These are phyloP conservation scores for Rhizoclosmatium sp. DNA, from an alignment of 192 early-diverging fungal genomes.

Conservation along the genomic window DNA sequence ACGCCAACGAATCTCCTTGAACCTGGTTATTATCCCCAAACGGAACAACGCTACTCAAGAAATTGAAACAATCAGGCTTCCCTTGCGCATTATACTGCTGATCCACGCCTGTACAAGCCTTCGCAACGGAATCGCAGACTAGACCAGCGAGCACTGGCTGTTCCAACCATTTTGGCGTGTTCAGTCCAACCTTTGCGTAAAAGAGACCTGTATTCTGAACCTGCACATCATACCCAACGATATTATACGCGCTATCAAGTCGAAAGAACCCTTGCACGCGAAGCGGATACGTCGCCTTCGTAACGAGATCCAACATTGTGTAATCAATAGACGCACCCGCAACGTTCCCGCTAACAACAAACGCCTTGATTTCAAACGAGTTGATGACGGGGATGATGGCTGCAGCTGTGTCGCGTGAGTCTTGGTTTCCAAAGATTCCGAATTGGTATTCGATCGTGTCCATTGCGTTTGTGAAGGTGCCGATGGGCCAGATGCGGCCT, in stretches of 20 bases:
- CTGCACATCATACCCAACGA: conserved; percentile 10
- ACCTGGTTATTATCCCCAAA: too few species aligned
- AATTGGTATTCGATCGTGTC: conserved; percentile 40
- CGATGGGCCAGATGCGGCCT: conserved; percentile 38
- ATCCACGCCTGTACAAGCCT: too few species aligned
- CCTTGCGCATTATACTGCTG: too few species aligned
- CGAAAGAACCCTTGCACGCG: conserved; percentile 39
- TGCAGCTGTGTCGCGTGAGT: conserved; percentile 17
- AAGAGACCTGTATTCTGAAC: conserved; percentile 38
- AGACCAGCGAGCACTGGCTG: too few species aligned
- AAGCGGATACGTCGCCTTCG: conserved; percentile 30
- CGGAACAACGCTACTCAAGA: too few species aligned
- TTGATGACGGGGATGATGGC: conserved; percentile 21
- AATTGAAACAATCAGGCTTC: too few species aligned
- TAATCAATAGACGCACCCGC: conserved; percentile 29
- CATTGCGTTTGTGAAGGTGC: conserved; percentile 31
- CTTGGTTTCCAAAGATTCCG: conserved; percentile 39
- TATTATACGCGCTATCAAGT: conserved; percentile 14
- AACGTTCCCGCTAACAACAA: conserved; percentile 14
- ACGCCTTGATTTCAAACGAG: conserved; percentile 12
- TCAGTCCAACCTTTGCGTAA: conserved; percentile 23
- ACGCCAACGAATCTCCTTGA: background rate
- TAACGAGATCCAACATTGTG: conserved; percentile 13
- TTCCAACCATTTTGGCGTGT: background rate
- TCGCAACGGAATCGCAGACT: too few species aligned